These are phyloP conservation scores for Elsinoe ampelina DNA, from an alignment of 2,329 filamentous ascomycete species.

Conservation along the genomic window DNA sequence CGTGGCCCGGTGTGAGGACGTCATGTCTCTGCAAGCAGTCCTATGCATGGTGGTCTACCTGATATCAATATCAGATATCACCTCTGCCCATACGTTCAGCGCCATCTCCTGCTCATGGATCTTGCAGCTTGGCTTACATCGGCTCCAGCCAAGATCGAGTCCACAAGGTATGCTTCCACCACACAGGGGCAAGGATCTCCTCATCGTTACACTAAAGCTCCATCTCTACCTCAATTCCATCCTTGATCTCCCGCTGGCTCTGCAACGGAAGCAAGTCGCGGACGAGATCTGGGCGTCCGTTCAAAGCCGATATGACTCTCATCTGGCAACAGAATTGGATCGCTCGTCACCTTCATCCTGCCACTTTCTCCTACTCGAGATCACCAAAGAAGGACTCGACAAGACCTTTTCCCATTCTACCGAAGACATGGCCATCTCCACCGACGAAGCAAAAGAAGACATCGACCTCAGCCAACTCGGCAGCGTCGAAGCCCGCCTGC, in stretches of 20 bases:
- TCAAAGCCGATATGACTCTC: constrained; percentile 2
- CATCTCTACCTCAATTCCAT: neutral
- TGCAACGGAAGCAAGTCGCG: neutral
- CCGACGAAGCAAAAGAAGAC: neutral
- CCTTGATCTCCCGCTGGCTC: neutral
- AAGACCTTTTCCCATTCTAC: neutral
- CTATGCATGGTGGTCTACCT: constrained; percentile 4
- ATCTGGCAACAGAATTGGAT: neutral
- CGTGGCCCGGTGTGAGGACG: neutral
- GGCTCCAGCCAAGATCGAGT: neutral
- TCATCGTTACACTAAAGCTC: neutral
- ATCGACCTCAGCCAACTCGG: constrained; percentile 5
- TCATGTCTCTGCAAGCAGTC: neutral
- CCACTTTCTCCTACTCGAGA: neutral
- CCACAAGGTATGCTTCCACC: neutral
- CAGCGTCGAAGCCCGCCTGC: constrained; percentile 5
- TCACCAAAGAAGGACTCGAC: constrained; percentile 8
- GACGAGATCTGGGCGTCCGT: constrained; percentile 1
- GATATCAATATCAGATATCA: neutral
- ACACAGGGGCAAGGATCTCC: neutral
- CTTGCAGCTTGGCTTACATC: constrained; percentile 11
- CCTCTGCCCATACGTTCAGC: constrained; percentile 2
- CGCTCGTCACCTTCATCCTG: constrained; percentile 2
- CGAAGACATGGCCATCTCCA: neutral
- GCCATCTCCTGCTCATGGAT: constrained; percentile 1